These are phyloP conservation scores for Pythium chondricola DNA, from an alignment of 352 stramenopile species.

Conservation along the genomic window DNA sequence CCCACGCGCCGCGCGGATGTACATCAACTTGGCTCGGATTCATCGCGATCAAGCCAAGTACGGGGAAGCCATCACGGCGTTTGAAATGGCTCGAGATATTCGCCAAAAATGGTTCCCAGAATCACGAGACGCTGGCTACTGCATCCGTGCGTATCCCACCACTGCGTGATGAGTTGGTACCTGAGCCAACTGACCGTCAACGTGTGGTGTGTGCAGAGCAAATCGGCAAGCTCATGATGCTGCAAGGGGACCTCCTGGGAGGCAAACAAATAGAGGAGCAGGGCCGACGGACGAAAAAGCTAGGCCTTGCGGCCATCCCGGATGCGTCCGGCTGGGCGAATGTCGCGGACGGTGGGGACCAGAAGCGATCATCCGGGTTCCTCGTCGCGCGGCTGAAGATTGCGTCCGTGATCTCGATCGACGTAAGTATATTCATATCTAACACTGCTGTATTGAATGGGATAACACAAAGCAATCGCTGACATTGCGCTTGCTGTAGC, in stretches of 20 bases:
- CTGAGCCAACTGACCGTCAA: no score
- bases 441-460: neutral
- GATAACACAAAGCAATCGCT: neutral
- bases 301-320: conserved; percentile 12
- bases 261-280: conserved; percentile 41
- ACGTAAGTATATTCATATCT: conserved; percentile 1
- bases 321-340: conserved; percentile 6
- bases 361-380: conserved; percentile 1
- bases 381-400: conserved; percentile 4
- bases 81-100: conserved; percentile 56
- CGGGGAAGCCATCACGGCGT: conserved; percentile 47
- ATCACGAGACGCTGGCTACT: conserved; percentile 66
- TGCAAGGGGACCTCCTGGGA: conserved; percentile 47
- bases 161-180: no score
- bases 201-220: conserved; percentile 41
- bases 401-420: conserved; percentile 9
- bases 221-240: conserved; percentile 65
- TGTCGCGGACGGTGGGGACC: neutral
- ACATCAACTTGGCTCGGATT: conserved; percentile 62
- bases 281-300: conserved; percentile 55
- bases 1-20: conserved; percentile 54
- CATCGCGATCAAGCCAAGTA: conserved; percentile 66
- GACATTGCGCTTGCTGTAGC: conserved; percentile 7
- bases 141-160: conserved; percentile 52
- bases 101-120: conserved; percentile 65